Conservation (phyloP, 768 basidiomycete species). For the Pulveroboletus frians region DNA sequence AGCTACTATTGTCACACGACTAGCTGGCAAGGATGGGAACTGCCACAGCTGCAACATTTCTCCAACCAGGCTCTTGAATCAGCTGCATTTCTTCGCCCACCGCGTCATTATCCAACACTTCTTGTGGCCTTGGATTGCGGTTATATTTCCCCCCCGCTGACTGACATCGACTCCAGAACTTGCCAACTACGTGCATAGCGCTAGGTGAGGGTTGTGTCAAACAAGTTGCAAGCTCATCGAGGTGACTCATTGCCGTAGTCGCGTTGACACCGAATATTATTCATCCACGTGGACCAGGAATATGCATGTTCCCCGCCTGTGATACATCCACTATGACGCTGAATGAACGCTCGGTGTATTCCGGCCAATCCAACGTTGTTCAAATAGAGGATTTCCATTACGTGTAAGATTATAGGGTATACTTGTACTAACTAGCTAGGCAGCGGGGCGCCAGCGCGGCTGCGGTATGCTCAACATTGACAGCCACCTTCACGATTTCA, state of each 20-base stretch:
- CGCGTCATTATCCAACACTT: neutral
- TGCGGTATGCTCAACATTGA: constrained; percentile 4
- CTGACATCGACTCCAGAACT: neutral
- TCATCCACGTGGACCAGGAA: neutral
- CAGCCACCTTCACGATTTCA: constrained; percentile 15
- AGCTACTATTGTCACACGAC: neutral
- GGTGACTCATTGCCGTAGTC: neutral
- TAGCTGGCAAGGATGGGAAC: neutral
- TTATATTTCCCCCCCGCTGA: neutral
- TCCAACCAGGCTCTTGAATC: neutral
- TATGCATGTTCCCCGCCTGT: neutral
- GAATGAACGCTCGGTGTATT: neutral
- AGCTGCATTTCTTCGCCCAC: neutral
- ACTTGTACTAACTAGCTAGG: constrained; percentile 10
- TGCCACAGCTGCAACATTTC: neutral
- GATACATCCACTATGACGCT: neutral
- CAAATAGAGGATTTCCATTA: constrained; percentile 16
- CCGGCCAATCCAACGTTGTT: neutral
- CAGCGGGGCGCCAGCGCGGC: constrained; percentile 22
- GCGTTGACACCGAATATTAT: neutral
- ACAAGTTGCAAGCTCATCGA: neutral
- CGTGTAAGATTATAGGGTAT: constrained; percentile 20
- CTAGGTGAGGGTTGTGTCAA: neutral
- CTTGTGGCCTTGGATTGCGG: neutral
- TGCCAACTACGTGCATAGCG: neutral